Percentiles rank a stretch among this genome's conserved stretches.
phyloP scores from a whole-genome alignment of 257 asterid genomes.

The Paraleonurus japonicus region DNA sequence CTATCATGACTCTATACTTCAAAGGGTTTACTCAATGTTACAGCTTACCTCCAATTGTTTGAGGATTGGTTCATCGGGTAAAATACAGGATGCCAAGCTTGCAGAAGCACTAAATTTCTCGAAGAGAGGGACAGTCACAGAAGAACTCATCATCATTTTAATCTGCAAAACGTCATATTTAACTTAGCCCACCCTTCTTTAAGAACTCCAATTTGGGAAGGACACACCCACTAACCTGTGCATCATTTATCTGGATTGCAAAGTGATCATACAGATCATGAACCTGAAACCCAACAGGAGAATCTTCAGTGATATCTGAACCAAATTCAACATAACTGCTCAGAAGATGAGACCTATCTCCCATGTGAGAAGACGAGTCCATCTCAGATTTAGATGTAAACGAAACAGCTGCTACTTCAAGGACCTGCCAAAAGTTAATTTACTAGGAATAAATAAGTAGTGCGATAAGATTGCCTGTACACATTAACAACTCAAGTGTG shows the following conservation, averaged over 20 bases:
- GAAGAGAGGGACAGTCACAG: constrained; percentile 44
- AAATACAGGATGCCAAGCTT: constrained; percentile 55
- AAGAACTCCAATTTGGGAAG: constrained; percentile 16
- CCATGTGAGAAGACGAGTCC: constrained; percentile 36
- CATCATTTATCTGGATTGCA: constrained; percentile 54
- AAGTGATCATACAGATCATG: constrained; percentile 68
- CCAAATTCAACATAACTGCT: constrained; percentile 26
- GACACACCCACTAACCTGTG: constrained; percentile 55
- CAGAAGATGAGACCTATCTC: constrained; percentile 35
- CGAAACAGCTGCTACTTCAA: constrained; percentile 57
- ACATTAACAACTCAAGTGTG: constrained; percentile 9
- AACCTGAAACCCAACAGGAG: constrained; percentile 43
- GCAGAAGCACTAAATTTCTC: constrained; percentile 62
- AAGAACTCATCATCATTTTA: constrained; percentile 45
- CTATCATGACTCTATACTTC: constrained; percentile 13
- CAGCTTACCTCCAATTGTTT: constrained; percentile 64
- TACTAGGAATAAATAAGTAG: constrained; percentile 14
- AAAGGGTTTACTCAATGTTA: constrained; percentile 17
- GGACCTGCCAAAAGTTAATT: constrained; percentile 53
- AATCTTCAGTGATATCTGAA: constrained; percentile 33
- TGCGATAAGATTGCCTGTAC: constrained; percentile 10
- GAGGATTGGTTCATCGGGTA: constrained; percentile 64
- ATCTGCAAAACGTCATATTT: constrained; percentile 50
- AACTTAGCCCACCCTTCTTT: constrained; percentile 13
- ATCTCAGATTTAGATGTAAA: constrained; percentile 50